Evolutionary conservation across 352 stramenopile species (phyloP).

Genomic region (Plasmopara viticola): DNA sequence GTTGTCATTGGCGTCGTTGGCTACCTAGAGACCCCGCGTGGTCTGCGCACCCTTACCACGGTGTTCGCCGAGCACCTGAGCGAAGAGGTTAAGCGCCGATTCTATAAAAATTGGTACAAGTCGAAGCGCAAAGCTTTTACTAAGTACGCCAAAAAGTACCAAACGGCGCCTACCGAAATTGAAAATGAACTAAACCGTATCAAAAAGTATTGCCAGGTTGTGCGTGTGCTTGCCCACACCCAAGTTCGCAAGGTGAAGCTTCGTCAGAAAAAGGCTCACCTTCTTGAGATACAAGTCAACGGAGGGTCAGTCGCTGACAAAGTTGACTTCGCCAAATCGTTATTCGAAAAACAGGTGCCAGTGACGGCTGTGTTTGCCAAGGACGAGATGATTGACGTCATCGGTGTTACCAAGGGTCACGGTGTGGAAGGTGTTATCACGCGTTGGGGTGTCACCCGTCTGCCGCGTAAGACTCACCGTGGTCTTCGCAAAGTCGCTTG

Average conservation of each 20-base stretch:
- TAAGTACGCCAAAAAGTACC: conserved; percentile 99
- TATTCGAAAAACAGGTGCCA: conserved; percentile 99
- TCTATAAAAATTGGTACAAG: conserved; percentile 99
- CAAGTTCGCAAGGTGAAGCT: conserved; percentile 99
- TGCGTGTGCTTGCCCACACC: conserved; percentile 99
- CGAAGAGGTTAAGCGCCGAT: conserved; percentile 98
- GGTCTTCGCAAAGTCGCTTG: conserved; percentile 99
- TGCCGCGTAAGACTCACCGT: conserved; percentile 99
- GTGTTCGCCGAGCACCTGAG: conserved; percentile 99
- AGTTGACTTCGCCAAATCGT: conserved; percentile 98
- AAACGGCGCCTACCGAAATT: conserved; percentile 87
- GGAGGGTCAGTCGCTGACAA: conserved; percentile 96
- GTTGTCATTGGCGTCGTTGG: conserved; percentile 99
- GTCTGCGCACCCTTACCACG: conserved; percentile 98
- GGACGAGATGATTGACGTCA: conserved; percentile 99
- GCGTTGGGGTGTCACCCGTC: conserved; percentile 98
- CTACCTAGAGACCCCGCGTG: conserved; percentile 99
- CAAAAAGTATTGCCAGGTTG: conserved; percentile 99
- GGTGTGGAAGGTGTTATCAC: conserved; percentile 99
- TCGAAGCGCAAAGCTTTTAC: conserved; percentile 99
- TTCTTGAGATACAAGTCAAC: conserved; percentile 99
- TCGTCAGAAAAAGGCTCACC: conserved; percentile 99
- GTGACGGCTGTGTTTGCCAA: conserved; percentile 93
- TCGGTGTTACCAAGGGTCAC: conserved; percentile 98
- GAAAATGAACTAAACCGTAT: conserved; percentile 98